Base-by-base conservation (phyloP, 2,329 filamentous ascomycete genomes). In the Neopestalotiopsis clavispora region DNA sequence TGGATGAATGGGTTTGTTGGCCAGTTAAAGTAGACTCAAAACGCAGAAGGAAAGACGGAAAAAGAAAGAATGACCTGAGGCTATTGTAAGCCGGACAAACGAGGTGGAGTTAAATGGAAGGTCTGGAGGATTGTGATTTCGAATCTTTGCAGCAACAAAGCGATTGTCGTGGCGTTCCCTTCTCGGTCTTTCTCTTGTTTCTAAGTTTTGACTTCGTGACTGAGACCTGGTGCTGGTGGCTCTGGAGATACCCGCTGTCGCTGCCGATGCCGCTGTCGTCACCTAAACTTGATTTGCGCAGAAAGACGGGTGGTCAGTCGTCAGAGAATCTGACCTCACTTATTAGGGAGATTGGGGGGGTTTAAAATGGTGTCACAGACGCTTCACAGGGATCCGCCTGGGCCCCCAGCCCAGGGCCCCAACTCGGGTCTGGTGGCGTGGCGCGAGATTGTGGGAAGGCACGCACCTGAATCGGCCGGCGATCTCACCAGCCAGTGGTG, bases 351-450 rank as follows among this genome's bases (percentile, higher is more conserved):
- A 52, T 52, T 52, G 45, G 59, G 59, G 28, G 32, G 59, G 30
- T 62, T 62, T 62, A 62, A 62, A 40, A 62, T 38, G 28, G 59
- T 62, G 32, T 62, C 30, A 62, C 59, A 42, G 34, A 38, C 34
- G 6, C 34, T 28, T 38, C 34, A 10, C 45, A 52, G 45, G 45
- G 17, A 17, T 20, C 45, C 17, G 45, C 20, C 57, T 59, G 9
- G 57, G 6, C n/a, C 23, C 30, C 42, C 42, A 49, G 42, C n/a
- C n/a, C 23, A 28, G 23, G 42, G 42, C n/a, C 42, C 42, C 42
- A 49, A n/a, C 42, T 17, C 14, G 42, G 45, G 45, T n/a, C 20
- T 20, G 17, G 45, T 20, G n/a, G 45, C 17, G 45, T 52, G 45
- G 45, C 45, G 45, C 45, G n/a, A 52, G 45, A 52, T 52, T 52